Evolutionary conservation across 371 early-diverging fungal species (phyloP).

Genomic region (Lichtheimia corymbifera): DNA sequence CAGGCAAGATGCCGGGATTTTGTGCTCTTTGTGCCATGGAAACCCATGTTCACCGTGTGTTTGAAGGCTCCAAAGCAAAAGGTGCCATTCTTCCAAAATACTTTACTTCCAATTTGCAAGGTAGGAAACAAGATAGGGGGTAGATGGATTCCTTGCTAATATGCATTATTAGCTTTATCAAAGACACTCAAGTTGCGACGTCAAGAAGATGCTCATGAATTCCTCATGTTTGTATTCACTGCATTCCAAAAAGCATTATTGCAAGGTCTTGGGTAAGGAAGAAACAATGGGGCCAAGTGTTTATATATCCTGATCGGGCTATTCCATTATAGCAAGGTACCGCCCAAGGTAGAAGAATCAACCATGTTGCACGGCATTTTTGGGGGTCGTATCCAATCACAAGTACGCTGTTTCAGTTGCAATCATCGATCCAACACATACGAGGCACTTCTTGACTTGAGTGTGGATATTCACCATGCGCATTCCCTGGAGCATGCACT

Average conservation of each 20-base stretch:
- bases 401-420: slow-evolving; percentile 76
- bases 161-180: slow-evolving; percentile 56
- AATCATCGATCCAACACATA: slow-evolving; percentile 74
- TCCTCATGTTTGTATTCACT: slow-evolving; percentile 77
- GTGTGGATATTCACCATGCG: slow-evolving; percentile 72
- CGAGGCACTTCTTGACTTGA: slow-evolving; percentile 78
- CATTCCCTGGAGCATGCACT: slow-evolving; percentile 66
- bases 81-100: slow-evolving; percentile 66
- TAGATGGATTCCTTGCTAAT: not conserved
- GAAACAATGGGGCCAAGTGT: slow-evolving; percentile 6
- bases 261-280: slow-evolving; percentile 27
- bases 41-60: slow-evolving; percentile 50
- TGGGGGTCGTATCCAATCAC: slow-evolving; percentile 82
- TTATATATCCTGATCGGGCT: not conserved
- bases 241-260: slow-evolving; percentile 32
- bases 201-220: slow-evolving; percentile 94
- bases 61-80: slow-evolving; percentile 42
- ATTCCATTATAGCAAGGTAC: slow-evolving; percentile 54
- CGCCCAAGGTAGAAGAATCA: slow-evolving; percentile 71
- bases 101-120: slow-evolving; percentile 68
- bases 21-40: slow-evolving; percentile 69
- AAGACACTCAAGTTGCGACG: slow-evolving; percentile 76
- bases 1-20: slow-evolving; percentile 52
- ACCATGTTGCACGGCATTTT: slow-evolving; percentile 78
- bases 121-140: slow-evolving; percentile 28